A percentile compares a stretch with the other conserved stretches of the same genome.
These are phyloP conservation scores for Erysimum cheiri DNA, from an alignment of 441 rosid species.

Conservation along the genomic window DNA sequence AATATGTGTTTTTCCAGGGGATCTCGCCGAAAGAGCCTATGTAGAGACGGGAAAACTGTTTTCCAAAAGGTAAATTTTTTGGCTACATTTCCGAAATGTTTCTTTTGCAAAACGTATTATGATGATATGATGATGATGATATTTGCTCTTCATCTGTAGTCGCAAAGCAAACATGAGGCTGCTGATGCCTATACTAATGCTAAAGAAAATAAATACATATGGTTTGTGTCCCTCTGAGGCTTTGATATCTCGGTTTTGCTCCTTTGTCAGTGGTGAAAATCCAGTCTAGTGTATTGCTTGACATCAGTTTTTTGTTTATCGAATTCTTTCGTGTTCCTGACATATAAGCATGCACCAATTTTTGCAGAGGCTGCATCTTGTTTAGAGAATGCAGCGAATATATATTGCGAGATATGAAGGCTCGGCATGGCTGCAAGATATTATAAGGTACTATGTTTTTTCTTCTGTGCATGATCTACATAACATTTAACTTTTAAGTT, in stretches of 20 bases:
- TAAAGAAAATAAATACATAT: constrained; percentile 71
- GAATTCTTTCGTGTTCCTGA: not conserved
- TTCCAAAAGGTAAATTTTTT: constrained; percentile 60
- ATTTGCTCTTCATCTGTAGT: constrained; percentile 53
- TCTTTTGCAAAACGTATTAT: no score
- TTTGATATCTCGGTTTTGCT: no score
- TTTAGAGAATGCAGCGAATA: constrained; percentile 67
- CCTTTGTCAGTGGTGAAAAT: no score
- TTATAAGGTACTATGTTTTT: constrained; percentile 60
- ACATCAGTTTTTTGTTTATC: no score
- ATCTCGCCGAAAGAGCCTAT: no score
- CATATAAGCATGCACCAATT: constrained; percentile 3
- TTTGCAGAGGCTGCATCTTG: constrained; percentile 78
- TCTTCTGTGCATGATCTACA: constrained; percentile 1
- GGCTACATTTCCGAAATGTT: not conserved
- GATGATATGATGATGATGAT: no score
- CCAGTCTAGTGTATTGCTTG: no score
- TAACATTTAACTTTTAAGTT: no score
- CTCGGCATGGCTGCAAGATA: constrained; percentile 96
- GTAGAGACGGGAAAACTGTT: constrained; percentile 77
- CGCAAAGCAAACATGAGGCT: constrained; percentile 91
- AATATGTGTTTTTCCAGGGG: no score
- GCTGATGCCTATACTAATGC: constrained; percentile 90
- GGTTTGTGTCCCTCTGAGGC: constrained; percentile 46
- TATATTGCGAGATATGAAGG: constrained; percentile 87